phyloP scores from a whole-genome alignment of 805 yeast species.

The Henningerozyma blattae region DNA sequence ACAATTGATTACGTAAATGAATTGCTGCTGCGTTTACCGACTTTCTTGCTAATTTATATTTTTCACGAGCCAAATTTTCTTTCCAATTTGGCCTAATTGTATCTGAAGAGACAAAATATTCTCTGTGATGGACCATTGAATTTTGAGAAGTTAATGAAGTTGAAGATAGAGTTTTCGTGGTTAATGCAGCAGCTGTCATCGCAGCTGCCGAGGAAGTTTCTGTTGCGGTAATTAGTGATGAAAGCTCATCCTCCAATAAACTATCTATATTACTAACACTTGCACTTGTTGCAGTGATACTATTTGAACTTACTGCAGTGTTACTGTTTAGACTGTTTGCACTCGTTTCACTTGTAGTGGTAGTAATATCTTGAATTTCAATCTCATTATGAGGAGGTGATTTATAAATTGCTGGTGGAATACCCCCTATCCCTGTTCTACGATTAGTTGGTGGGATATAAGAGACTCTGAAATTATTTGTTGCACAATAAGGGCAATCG shows the following conservation, averaged over 20 bases:
- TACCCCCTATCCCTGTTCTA: constrained; percentile 45
- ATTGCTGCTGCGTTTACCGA: constrained; percentile 92
- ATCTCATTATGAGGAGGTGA: constrained; percentile 1
- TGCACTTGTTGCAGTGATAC: too few species aligned
- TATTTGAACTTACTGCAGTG: too few species aligned
- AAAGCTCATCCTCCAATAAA: background rate
- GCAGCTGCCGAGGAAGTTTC: too few species aligned
- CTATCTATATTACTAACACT: background rate
- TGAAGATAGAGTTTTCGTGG: background rate
- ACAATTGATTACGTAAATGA: constrained; percentile 72
- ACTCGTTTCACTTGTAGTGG: too few species aligned
- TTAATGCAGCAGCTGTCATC: too few species aligned
- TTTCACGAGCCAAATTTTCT: constrained; percentile 53
- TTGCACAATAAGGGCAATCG: constrained; percentile 88
- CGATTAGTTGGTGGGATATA: constrained; percentile 52
- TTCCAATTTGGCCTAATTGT: constrained; percentile 91
- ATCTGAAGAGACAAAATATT: constrained; percentile 54
- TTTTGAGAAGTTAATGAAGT: background rate
- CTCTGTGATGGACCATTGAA: constrained; percentile 5
- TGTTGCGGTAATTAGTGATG: too few species aligned
- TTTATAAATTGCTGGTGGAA: constrained; percentile 34
- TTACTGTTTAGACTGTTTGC: background rate
- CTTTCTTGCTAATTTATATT: constrained; percentile 66
- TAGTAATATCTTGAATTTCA: too few species aligned
- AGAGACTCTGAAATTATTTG: constrained; percentile 71